Conservation (phyloP, 768 basidiomycete species). For the Pleurotus sapidus region DNA sequence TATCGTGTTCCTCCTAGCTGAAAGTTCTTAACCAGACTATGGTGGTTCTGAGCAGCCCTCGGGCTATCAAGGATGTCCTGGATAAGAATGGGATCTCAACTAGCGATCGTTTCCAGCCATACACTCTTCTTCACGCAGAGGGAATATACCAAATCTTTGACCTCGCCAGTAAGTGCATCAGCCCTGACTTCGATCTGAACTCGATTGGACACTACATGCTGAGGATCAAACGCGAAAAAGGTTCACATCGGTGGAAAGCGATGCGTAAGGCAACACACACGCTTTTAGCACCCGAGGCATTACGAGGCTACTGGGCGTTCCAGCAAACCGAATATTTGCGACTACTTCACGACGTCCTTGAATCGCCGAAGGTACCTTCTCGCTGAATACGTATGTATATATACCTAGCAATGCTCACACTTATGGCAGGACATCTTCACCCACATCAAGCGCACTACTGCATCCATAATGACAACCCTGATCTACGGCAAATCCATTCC, state of each 20-base stretch:
- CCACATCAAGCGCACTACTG: constrained; percentile 8
- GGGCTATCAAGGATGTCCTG: constrained; percentile 15
- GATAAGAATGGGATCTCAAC: constrained; percentile 17
- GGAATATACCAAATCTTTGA: not conserved
- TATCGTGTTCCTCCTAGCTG: not conserved
- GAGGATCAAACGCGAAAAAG: not conserved
- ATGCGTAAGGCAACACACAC: constrained; percentile 14
- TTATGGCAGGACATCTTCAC: constrained; percentile 6
- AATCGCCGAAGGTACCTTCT: constrained; percentile 19
- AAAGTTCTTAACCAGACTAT: constrained; percentile 18
- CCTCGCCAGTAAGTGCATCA: not conserved
- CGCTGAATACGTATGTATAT: not conserved
- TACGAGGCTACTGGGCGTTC: constrained; percentile 15
- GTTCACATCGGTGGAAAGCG: constrained; percentile 4
- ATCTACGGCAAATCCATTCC: constrained; percentile 12
- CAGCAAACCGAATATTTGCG: constrained; percentile 25
- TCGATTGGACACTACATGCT: not conserved
- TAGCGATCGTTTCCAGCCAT: constrained; percentile 9
- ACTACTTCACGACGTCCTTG: constrained; percentile 25
- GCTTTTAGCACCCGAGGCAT: constrained; percentile 16
- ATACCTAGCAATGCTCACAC: not conserved
- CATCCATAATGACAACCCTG: constrained; percentile 10
- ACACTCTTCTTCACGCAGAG: not conserved
- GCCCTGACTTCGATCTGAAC: not conserved
- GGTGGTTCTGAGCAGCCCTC: constrained; percentile 18